Evolutionary conservation across 805 yeast genomes (phyloP).

Genomic region (Zygosaccharomyces bisporus): DNA sequence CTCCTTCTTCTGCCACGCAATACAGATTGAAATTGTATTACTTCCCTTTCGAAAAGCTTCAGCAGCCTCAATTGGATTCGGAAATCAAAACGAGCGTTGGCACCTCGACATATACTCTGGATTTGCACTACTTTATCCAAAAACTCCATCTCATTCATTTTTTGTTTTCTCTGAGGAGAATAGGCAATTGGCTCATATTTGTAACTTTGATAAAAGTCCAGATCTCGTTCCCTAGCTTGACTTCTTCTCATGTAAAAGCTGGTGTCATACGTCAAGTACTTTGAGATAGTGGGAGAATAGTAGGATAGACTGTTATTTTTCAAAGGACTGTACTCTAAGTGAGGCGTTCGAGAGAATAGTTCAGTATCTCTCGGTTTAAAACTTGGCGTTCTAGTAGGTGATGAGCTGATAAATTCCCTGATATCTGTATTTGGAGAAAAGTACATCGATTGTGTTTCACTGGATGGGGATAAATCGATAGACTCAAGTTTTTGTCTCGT

Average conservation of each 20-base stretch:
- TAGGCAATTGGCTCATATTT: conserved; percentile 25
- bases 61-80: conserved; percentile 62
- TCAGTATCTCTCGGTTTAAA: conserved; percentile 12
- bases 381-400: conserved; percentile 12
- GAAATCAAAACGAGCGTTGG: conserved; percentile 57
- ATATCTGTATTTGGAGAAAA: conserved; percentile 3
- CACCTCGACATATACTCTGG: conserved; percentile 71
- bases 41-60: conserved; percentile 50
- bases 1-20: conserved; percentile 47
- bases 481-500: conserved; percentile 2
- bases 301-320: conserved; percentile 29
- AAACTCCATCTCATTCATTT: conserved; percentile 33
- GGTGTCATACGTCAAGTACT: conserved; percentile 28
- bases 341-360: conserved; percentile 16
- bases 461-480: conserved; percentile 9
- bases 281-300: conserved; percentile 34
- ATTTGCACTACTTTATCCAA: conserved; percentile 43
- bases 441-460: conserved; percentile 8
- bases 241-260: conserved; percentile 32
- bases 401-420: background rate
- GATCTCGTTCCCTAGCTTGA: conserved; percentile 24
- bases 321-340: conserved; percentile 27
- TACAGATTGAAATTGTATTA: conserved; percentile 47
- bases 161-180: conserved; percentile 31
- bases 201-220: conserved; percentile 24